Base-by-base conservation (phyloP, 306 rosid genomes). In the Vachellia collinsii region DNA sequence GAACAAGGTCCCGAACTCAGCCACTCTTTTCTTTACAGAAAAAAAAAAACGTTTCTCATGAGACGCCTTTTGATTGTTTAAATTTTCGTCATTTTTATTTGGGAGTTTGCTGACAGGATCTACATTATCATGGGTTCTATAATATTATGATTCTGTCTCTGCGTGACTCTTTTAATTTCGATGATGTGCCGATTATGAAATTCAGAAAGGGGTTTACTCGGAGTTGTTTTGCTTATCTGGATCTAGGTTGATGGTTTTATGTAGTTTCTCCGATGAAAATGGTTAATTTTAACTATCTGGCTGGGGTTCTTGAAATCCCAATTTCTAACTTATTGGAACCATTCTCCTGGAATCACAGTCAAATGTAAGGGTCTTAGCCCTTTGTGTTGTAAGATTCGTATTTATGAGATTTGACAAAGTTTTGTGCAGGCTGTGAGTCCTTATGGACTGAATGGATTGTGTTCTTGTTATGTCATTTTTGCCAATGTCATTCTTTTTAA, bases 1-100 rank as follows among this genome's bases (percentile, higher is more conserved):
- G 98, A 93, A 42, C 98, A 93, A 88, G 98, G 98, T 92, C 42
- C 41, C 17, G 4, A 13, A 47, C 23, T 65, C 71, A 17, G n/a
- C 37, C 10, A 29, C 46, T 43, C 13, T 47, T n/a, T 22, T 22
- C 22, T 58, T 20, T 56, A n/a, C 20, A 44, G n/a, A n/a, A 81
- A 67, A 43, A 53, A 13, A 6, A 0, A 46, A 69, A 59, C 38
- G 10, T 76, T 25, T 12, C 42, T 16, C 8, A 14, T 25, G 51
- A 58, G 78, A 41, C 23, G 42, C 20, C 10, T 77, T 39, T 70
- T 48, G 0, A 74, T 53, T 53, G 46, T 74, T 42, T 81, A 9
- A 73, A 63, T 64, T 80, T 73, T 41, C 20, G 56, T 42, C 20
- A 29, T 41, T 75, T 37, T 34, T 2, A 29, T 36, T 67, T 43